A percentile compares a stretch with the other conserved stretches of the same genome.
phyloP scores from a whole-genome alignment of 441 rosid species.

The Melastoma candidum region DNA sequence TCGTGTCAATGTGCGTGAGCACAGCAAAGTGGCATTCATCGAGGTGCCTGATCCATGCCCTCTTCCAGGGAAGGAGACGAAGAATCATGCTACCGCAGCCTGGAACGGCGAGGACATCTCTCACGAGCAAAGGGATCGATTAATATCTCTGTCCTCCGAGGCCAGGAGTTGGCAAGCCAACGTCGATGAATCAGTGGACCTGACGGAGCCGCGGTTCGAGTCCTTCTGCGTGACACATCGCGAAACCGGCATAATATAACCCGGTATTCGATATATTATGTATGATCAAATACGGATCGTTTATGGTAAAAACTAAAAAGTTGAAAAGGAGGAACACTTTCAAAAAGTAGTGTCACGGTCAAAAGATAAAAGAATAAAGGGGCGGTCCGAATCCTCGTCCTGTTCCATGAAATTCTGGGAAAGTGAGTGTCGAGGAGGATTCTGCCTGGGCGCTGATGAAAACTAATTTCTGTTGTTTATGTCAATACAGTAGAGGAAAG shows the following conservation, averaged over 20 bases:
- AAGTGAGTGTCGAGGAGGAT: too few relatives aligned
- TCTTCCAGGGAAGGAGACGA: constrained; percentile 13
- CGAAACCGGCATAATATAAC: background rate
- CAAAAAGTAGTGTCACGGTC: too few relatives aligned
- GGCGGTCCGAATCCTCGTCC: too few relatives aligned
- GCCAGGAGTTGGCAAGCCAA: constrained; percentile 33
- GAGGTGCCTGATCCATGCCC: constrained; percentile 16
- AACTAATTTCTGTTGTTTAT: too few relatives aligned
- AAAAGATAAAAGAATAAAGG: too few relatives aligned
- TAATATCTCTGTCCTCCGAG: constrained; percentile 38
- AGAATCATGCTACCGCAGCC: constrained; percentile 3
- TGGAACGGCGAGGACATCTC: constrained; percentile 12
- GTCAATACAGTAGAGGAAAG: too few relatives aligned
- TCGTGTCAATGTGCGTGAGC: constrained; percentile 18
- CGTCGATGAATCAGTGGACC: constrained; percentile 71
- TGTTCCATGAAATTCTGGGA: too few relatives aligned
- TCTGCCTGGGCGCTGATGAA: too few relatives aligned
- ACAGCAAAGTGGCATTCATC: constrained; percentile 10
- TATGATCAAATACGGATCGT: too few relatives aligned
- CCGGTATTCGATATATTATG: too few relatives aligned
- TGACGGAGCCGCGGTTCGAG: constrained; percentile 81
- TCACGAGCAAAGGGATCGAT: constrained; percentile 27
- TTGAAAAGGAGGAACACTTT: too few relatives aligned
- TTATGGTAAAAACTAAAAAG: too few relatives aligned
- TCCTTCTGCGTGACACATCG: constrained; percentile 49